Conservation (phyloP, 2,329 filamentous ascomycete genomes). For the Phyllosticta paracitricarpa region DNA sequence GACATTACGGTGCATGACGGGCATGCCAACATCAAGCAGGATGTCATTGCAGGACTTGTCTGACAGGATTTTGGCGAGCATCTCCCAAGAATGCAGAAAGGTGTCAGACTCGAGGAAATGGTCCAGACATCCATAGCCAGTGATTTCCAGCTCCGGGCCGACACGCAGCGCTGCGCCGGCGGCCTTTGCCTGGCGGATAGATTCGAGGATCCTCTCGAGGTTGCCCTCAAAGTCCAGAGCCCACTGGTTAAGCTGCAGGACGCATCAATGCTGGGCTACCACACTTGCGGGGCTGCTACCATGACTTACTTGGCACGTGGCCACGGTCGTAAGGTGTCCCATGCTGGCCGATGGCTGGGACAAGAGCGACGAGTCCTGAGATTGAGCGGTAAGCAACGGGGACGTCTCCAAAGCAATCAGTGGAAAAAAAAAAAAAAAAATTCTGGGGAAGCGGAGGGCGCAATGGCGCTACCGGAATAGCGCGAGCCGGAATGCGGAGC, state of each 20-base stretch:
- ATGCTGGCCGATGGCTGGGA: conserved; percentile 1
- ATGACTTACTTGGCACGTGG: conserved; percentile 9
- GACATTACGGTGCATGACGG: conserved; percentile 51
- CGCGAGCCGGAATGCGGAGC: background rate
- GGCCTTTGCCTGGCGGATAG: conserved; percentile 50
- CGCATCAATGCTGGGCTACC: background rate
- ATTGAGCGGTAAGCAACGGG: background rate
- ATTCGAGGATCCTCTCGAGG: conserved; percentile 51
- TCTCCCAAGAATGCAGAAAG: conserved; percentile 41
- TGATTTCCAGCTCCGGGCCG: conserved; percentile 43
- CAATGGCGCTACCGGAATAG: background rate
- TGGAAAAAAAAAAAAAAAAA: too few species aligned
- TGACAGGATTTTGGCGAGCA: conserved; percentile 49
- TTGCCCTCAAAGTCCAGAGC: conserved; percentile 57
- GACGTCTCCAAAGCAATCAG: background rate
- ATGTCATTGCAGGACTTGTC: conserved; percentile 55
- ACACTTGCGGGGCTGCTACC: background rate
- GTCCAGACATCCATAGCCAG: conserved; percentile 59
- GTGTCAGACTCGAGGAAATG: conserved; percentile 43
- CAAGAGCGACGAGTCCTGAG: background rate
- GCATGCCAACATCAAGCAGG: conserved; percentile 43
- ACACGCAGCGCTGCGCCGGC: conserved; percentile 53
- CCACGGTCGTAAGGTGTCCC: conserved; percentile 11
- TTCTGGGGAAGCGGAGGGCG: background rate
- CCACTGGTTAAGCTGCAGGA: conserved; percentile 32